Percentiles rank a stretch among this genome's conserved stretches.
Conservation (phyloP, 805 yeast genomes). For the Clavispora asparagi region DNA sequence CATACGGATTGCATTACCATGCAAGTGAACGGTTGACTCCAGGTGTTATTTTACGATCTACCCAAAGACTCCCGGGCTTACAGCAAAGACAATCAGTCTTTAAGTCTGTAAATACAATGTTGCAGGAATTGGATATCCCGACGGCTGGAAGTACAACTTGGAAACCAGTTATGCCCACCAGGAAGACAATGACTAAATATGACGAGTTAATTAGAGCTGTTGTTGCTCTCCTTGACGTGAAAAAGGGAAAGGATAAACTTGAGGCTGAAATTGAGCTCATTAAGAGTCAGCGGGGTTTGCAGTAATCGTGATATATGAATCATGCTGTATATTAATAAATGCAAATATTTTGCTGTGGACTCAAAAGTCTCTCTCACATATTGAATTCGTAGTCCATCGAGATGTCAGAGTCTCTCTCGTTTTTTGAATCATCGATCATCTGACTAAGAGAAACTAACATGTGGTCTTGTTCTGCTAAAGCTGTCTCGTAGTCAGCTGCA, state of each 20-base stretch:
- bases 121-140: conserved; percentile 78
- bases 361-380: not conserved
- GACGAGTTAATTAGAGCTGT: conserved; percentile 71
- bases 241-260: conserved; percentile 80
- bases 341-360: not conserved
- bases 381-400: not conserved
- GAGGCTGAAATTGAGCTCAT: conserved; percentile 62
- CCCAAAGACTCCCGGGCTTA: conserved; percentile 41
- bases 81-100: conserved; percentile 64
- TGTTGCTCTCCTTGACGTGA: conserved; percentile 70
- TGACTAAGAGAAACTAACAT: not conserved
- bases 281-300: conserved; percentile 36
- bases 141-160: conserved; percentile 43
- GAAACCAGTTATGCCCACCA: conserved; percentile 86
- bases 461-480: not conserved
- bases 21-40: conserved; percentile 62
- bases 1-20: conserved; percentile 78
- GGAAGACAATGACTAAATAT: conserved; percentile 67
- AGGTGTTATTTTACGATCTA: conserved; percentile 79
- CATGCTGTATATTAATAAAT: not conserved
- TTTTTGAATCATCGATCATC: not conserved
- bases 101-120: conserved; percentile 63
- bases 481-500: conserved; percentile 1
- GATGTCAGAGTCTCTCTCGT: not conserved
- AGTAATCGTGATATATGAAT: conserved; percentile 1